phyloP scores from a whole-genome alignment of 176 grass and related monocot species.

The Poa pratensis region DNA sequence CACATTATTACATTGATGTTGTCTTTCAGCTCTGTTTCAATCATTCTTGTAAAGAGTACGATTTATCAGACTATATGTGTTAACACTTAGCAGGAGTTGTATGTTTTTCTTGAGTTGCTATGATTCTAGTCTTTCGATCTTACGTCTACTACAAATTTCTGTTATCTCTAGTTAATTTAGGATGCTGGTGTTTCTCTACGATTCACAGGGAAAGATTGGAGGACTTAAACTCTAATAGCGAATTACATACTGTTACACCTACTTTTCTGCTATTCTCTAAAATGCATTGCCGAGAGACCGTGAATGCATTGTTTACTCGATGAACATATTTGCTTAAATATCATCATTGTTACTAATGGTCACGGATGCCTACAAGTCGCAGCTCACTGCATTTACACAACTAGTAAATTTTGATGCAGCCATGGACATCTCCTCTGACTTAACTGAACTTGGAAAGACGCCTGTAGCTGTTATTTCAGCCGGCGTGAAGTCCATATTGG shows the following conservation, averaged over 20 bases:
- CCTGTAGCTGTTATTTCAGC: conserved; percentile 87
- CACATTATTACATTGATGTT: too few species aligned
- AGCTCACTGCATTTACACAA: background rate
- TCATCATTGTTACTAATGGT: background rate
- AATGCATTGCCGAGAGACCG: background rate
- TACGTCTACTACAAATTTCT: background rate
- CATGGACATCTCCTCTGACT: conserved; percentile 95
- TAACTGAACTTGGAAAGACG: conserved; percentile 94
- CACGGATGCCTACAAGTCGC: background rate
- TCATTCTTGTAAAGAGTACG: too few species aligned
- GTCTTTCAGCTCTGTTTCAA: too few species aligned
- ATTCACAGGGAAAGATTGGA: background rate
- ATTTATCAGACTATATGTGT: too few species aligned
- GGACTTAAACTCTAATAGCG: background rate
- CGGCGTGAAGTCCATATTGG: conserved; percentile 97
- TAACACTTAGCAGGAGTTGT: background rate
- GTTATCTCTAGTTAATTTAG: conserved; percentile 4
- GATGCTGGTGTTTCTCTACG: conserved; percentile 2
- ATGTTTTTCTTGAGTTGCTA: background rate
- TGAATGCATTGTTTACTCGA: background rate
- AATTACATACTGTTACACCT: background rate
- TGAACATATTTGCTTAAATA: conserved; percentile 7
- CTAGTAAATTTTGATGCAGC: conserved; percentile 61
- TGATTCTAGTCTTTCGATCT: background rate
- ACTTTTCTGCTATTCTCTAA: conserved; percentile 3